Base-by-base conservation (phyloP, 1,139 yeast species). In the Pichia sp. region DNA sequence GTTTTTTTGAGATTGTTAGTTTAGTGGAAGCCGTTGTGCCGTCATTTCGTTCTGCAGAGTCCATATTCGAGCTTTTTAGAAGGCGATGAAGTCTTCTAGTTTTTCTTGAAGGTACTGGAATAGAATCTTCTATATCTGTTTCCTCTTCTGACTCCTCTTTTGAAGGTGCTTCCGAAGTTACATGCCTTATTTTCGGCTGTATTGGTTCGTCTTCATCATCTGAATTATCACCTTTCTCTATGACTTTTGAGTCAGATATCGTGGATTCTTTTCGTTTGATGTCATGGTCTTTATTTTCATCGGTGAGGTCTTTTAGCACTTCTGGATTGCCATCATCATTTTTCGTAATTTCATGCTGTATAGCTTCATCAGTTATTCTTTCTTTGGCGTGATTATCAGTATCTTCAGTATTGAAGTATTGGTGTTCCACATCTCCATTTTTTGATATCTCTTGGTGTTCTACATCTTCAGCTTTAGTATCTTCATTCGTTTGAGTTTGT, bases 61-160 rank as follows among this genome's bases (percentile, higher is more conserved):
- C 65, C 4, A 62, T 54, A 41, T 54, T 45, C 42, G 56, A 41
- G 1, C 29, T 29, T 32, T 62, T 59, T 54, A 67, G 57, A 8
- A 65, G 44, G 40, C 64, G 55, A 50, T 66, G 68, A 11, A 77
- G 61, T 53, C 69, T 65, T 32, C 75, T 73, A 23, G 69, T 66
- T 32, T 68, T 67, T 47, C 62, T 60, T 1, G 67, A 60, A 7
- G 76, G 70, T 10, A 72, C 61, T 2, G 82, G 80, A 8, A 76
- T 74, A 0, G 75, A 66, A 5, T 75, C 76, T 4, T 75, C 72
- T 2, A 72, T 62, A 19, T 76, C 75, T 0, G 84, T 79, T 38
- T 78, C 82, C 1, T 56, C 59, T 45, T 59, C 62, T 2, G 57
- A 49, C 6, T 50, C 50, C 4, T 48, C 11, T 5, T 7, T 26